Evolutionary conservation across 2,329 filamentous ascomycete species (phyloP).

Genomic region (Claviceps sorghi): DNA sequence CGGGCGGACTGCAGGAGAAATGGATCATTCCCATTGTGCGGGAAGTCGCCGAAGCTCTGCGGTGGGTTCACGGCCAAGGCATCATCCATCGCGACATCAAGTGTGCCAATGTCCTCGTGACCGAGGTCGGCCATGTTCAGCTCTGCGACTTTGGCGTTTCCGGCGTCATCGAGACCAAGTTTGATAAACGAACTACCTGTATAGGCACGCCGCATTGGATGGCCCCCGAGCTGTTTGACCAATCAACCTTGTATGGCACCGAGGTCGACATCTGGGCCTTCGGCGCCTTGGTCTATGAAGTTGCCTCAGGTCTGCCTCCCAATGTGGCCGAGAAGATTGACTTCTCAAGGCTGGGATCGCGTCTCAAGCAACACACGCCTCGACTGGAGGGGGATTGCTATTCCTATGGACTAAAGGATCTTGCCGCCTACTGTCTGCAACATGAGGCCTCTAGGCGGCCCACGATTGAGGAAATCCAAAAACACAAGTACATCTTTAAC

Average conservation of each 20-base stretch:
- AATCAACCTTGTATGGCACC: slow-evolving; percentile 49
- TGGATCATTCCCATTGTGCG: slow-evolving; percentile 55
- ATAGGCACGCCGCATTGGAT: slow-evolving; percentile 79
- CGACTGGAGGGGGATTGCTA: slow-evolving; percentile 58
- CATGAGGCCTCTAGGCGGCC: slow-evolving; percentile 55
- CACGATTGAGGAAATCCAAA: slow-evolving; percentile 52
- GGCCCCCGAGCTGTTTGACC: slow-evolving; percentile 63
- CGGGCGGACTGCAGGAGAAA: slow-evolving; percentile 52
- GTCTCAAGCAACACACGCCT: slow-evolving; percentile 48
- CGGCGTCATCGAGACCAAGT: slow-evolving; percentile 59
- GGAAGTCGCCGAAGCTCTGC: slow-evolving; percentile 50
- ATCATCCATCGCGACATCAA: slow-evolving; percentile 62
- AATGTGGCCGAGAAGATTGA: slow-evolving; percentile 42
- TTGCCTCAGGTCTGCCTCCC: slow-evolving; percentile 63
- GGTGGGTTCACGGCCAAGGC: slow-evolving; percentile 52
- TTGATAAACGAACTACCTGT: slow-evolving; percentile 65
- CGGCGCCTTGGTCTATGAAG: slow-evolving; percentile 67
- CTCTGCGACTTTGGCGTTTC: slow-evolving; percentile 78
- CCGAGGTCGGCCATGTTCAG: slow-evolving; percentile 62
- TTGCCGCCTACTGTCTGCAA: slow-evolving; percentile 60
- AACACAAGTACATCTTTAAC: slow-evolving; percentile 53
- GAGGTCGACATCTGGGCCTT: slow-evolving; percentile 77
- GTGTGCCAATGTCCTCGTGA: slow-evolving; percentile 67
- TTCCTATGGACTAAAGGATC: slow-evolving; percentile 51
- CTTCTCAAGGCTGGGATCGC: slow-evolving; percentile 35